phyloP scores from a whole-genome alignment of 495 filamentous ascomycete genomes.

The Annulohypoxylon moriforme region DNA sequence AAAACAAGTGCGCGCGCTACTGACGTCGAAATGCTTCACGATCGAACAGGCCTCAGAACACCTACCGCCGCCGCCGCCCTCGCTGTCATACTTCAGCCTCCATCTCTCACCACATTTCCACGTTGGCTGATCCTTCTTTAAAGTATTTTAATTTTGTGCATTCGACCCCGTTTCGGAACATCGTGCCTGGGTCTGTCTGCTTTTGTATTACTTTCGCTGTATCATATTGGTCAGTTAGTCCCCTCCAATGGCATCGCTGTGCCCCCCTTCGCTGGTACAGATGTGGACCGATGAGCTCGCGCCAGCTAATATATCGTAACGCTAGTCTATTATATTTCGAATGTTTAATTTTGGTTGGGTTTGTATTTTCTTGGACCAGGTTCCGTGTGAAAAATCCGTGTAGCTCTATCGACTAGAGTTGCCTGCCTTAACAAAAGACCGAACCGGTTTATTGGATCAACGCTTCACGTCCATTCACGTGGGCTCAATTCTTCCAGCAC shows the following conservation, averaged over 20 bases:
- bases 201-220: conserved; percentile 51
- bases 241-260: conserved; percentile 50
- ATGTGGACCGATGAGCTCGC: conserved; percentile 29
- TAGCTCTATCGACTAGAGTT: conserved; percentile 38
- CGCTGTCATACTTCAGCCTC: conserved; percentile 33
- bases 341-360: conserved; percentile 50
- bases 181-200: conserved; percentile 25
- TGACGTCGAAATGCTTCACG: conserved; percentile 53
- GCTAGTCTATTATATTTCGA: conserved; percentile 48
- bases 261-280: conserved; percentile 16
- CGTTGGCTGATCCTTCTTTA: conserved; percentile 24
- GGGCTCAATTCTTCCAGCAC: conserved; percentile 31
- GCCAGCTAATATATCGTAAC: conserved; percentile 51
- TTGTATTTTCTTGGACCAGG: conserved; percentile 30
- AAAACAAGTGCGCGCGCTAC: conserved; percentile 35
- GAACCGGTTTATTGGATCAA: conserved; percentile 17
- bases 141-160: conserved; percentile 30
- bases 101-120: conserved; percentile 28
- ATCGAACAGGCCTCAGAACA: conserved; percentile 40
- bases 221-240: conserved; percentile 64
- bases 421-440: conserved; percentile 25
- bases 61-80: conserved; percentile 38
- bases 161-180: conserved; percentile 14
- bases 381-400: conserved; percentile 16
- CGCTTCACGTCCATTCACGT: conserved; percentile 20